phyloP scores from a whole-genome alignment of 768 basidiomycete species.

The Rhodotorula taiwanensis region DNA sequence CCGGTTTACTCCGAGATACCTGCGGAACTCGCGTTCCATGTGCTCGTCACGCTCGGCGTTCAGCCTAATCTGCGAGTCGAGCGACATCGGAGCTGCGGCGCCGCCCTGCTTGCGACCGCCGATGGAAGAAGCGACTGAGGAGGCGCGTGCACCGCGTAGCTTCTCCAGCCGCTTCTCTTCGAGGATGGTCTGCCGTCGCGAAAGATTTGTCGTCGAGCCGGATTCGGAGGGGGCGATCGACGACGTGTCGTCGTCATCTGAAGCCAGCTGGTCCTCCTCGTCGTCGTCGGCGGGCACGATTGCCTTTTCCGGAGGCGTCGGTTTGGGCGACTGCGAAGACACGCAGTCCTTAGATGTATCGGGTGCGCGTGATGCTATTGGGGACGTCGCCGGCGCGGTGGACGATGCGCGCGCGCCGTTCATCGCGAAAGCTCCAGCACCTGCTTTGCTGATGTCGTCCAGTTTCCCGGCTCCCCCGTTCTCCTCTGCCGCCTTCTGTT shows the following conservation, averaged over 20 bases:
- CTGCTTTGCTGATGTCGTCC: neutral
- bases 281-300: slow-evolving; percentile 16
- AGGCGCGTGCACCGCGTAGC: neutral
- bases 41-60: slow-evolving; percentile 63
- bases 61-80: slow-evolving; percentile 45
- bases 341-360: too few relatives aligned
- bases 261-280: slow-evolving; percentile 27
- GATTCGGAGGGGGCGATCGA: slow-evolving; percentile 19
- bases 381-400: too few relatives aligned
- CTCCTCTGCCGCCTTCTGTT: slow-evolving; percentile 43
- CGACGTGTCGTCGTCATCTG: slow-evolving; percentile 22
- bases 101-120: neutral
- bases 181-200: slow-evolving; percentile 10
- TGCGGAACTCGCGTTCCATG: slow-evolving; percentile 90
- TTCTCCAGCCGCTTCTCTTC: slow-evolving; percentile 25
- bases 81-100: neutral
- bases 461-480: slow-evolving; percentile 13
- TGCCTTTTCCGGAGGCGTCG: too few relatives aligned
- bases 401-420: neutral
- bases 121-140: neutral
- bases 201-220: slow-evolving; percentile 3
- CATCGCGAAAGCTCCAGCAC: too few relatives aligned
- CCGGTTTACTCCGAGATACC: slow-evolving; percentile 73
- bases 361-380: too few relatives aligned
- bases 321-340: too few relatives aligned